Evolutionary conservation across 2,329 filamentous ascomycete genomes (phyloP).

Genomic region (Orbilia ellipsospora): DNA sequence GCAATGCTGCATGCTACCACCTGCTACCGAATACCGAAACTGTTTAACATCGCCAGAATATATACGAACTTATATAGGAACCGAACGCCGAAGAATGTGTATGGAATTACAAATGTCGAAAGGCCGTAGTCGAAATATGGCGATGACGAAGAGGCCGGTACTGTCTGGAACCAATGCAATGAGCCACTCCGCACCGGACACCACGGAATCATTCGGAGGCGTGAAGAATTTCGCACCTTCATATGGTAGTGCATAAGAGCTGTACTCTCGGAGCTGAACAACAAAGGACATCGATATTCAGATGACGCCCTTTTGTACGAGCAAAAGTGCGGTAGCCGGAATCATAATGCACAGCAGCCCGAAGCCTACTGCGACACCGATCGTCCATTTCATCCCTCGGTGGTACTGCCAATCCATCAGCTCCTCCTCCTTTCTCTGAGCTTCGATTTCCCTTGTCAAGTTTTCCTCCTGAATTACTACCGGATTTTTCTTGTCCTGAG

Average conservation of each 20-base stretch:
- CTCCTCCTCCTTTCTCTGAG: constrained; percentile 42
- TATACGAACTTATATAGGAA: background rate
- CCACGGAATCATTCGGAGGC: too few species aligned
- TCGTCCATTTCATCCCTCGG: constrained; percentile 52
- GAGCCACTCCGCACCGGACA: too few species aligned
- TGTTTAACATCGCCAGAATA: constrained; percentile 11
- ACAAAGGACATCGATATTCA: constrained; percentile 10
- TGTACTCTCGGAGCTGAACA: background rate
- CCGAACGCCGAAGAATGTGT: constrained; percentile 27
- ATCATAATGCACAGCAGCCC: constrained; percentile 52
- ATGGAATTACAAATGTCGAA: background rate
- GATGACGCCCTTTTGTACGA: constrained; percentile 45
- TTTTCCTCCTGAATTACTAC: constrained; percentile 45
- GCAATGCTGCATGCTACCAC: background rate
- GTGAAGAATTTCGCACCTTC: too few species aligned
- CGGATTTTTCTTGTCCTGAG: constrained; percentile 52
- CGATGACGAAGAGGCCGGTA: background rate
- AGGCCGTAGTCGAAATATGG: background rate
- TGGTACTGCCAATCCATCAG: constrained; percentile 35
- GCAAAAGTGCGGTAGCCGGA: constrained; percentile 39
- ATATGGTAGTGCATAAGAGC: background rate
- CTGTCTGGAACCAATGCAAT: background rate
- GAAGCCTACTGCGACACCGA: constrained; percentile 42
- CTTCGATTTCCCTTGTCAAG: constrained; percentile 38
- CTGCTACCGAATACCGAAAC: background rate